Conservation (phyloP, 306 rosid genomes). For the Begonia loranthoides region DNA sequence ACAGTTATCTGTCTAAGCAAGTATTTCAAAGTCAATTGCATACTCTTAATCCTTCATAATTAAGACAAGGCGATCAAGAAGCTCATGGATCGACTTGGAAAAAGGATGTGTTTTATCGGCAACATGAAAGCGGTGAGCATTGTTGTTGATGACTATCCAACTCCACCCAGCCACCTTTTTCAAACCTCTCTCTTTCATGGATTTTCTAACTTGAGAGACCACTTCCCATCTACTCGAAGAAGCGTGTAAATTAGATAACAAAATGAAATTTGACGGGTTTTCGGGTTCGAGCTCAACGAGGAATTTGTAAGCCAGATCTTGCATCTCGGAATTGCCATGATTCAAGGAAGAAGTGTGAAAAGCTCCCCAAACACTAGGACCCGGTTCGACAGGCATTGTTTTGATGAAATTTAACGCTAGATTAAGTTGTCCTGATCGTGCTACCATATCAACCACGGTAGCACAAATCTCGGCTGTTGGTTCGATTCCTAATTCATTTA, state of each 20-base stretch:
- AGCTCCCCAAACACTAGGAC: conserved; percentile 79
- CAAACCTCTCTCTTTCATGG: conserved; percentile 64
- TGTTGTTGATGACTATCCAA: conserved; percentile 45
- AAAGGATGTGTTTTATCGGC: conserved; percentile 62
- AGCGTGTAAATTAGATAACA: conserved; percentile 58
- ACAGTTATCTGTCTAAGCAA: too few species aligned
- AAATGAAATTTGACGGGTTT: conserved; percentile 63
- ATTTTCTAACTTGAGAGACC: conserved; percentile 51
- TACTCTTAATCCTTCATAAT: conserved; percentile 27
- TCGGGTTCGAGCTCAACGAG: conserved; percentile 59
- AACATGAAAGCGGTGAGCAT: conserved; percentile 50
- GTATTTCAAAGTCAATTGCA: too few species aligned
- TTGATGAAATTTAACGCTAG: conserved; percentile 42
- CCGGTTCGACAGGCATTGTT: conserved; percentile 40
- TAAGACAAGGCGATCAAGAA: conserved; percentile 38
- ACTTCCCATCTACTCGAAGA: conserved; percentile 52
- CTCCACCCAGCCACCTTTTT: conserved; percentile 74
- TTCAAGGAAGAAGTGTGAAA: conserved; percentile 43
- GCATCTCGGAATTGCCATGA: conserved; percentile 38
- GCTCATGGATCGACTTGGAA: conserved; percentile 38
- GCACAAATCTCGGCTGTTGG: conserved; percentile 64
- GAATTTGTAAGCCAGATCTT: conserved; percentile 43
- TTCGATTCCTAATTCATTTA: conserved; percentile 25
- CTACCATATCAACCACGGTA: conserved; percentile 66
- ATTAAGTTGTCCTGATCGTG: conserved; percentile 49